These are phyloP conservation scores for Ramularia collo-cygni DNA, from an alignment of 2,329 filamentous ascomycete species.

Conservation along the genomic window DNA sequence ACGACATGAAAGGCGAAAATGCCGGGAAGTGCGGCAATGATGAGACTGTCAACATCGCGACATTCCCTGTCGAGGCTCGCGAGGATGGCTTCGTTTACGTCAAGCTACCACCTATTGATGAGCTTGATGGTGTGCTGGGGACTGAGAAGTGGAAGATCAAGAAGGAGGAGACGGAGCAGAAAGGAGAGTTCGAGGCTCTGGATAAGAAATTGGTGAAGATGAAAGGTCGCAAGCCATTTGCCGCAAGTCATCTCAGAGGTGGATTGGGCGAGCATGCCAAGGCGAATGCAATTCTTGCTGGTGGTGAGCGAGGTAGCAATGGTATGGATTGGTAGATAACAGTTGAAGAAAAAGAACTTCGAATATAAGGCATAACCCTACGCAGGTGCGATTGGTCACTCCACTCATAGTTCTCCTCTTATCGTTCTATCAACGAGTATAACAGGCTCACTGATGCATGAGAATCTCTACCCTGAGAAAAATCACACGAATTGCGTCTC, in stretches of 20 bases:
- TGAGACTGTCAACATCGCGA: slow-evolving; percentile 68
- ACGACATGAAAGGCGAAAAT: slow-evolving; percentile 59
- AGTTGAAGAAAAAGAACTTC: too few relatives aligned
- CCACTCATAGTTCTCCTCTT: too few relatives aligned
- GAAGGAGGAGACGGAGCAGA: slow-evolving; percentile 54
- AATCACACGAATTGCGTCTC: too few relatives aligned
- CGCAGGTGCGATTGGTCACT: too few relatives aligned
- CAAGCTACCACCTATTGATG: slow-evolving; percentile 70
- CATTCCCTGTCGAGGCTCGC: slow-evolving; percentile 69
- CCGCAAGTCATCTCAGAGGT: slow-evolving; percentile 39
- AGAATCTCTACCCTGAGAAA: too few relatives aligned
- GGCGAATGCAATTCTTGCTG: slow-evolving; percentile 40
- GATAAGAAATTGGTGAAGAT: slow-evolving; percentile 49
- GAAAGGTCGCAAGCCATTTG: slow-evolving; percentile 47
- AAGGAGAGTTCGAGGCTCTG: slow-evolving; percentile 44
- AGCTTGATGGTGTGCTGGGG: slow-evolving; percentile 71
- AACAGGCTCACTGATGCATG: too few relatives aligned
- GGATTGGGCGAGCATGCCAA: slow-evolving; percentile 39
- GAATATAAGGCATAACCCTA: too few relatives aligned
- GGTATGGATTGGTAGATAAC: slow-evolving; percentile 38
- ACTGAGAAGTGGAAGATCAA: slow-evolving; percentile 73
- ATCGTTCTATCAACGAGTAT: too few relatives aligned
- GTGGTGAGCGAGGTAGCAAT: slow-evolving; percentile 37
- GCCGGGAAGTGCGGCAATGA: slow-evolving; percentile 71
- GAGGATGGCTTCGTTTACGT: slow-evolving; percentile 73